Percentiles rank a stretch among this genome's conserved stretches.
Conservation (phyloP, 108 stramenopile genomes). For the Conticribra guillardii region DNA sequence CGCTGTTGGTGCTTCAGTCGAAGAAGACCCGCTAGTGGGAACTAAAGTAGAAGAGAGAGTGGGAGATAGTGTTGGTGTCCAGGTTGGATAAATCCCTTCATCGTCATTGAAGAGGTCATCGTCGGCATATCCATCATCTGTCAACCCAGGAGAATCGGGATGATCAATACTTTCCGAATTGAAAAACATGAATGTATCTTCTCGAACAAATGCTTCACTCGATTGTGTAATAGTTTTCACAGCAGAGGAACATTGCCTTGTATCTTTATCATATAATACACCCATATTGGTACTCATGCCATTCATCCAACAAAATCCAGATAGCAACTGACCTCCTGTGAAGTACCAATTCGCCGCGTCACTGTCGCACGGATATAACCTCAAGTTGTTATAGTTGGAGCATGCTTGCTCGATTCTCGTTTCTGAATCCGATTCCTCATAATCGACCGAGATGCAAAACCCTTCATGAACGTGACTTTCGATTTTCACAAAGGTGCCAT, state of each 20-base stretch:
- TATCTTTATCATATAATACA: not conserved
- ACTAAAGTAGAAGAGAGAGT: too few species aligned
- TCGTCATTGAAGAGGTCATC: too few species aligned
- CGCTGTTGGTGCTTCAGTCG: too few species aligned
- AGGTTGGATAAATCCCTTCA: too few species aligned
- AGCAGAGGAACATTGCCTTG: not conserved
- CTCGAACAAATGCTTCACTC: not conserved
- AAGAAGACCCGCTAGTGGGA: too few species aligned
- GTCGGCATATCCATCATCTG: too few species aligned
- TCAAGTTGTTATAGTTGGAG: not conserved
- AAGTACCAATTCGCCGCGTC: not conserved
- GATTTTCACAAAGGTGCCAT: not conserved
- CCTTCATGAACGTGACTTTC: not conserved
- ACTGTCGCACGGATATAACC: not conserved
- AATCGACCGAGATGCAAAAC: not conserved
- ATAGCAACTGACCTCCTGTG: constrained; percentile 5
- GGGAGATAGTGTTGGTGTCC: too few species aligned
- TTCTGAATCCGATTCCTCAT: not conserved
- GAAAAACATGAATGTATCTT: constrained; percentile 2
- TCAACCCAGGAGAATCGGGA: too few species aligned
- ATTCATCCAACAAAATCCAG: not conserved
- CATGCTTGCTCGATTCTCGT: not conserved
- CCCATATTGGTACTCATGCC: not conserved
- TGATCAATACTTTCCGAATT: not conserved
- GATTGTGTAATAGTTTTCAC: not conserved